These are phyloP conservation scores for Blastocystis sp. DNA, from an alignment of 352 stramenopile species.

Conservation along the genomic window DNA sequence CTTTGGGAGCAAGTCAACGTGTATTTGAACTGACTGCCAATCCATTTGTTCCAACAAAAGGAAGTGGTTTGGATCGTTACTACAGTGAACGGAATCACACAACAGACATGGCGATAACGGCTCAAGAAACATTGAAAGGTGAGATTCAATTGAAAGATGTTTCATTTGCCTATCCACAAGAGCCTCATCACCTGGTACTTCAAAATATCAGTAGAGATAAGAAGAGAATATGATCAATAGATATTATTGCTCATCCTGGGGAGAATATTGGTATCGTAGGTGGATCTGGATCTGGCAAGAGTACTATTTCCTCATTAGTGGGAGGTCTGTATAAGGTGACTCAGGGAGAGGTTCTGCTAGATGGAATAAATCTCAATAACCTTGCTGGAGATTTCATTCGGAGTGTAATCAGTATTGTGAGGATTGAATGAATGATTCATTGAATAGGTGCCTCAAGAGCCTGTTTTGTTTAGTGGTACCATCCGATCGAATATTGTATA, in stretches of 20 bases:
- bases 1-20: conserved; percentile 39
- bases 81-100: conserved; percentile 46
- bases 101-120: conserved; percentile 20
- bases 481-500: conserved; percentile 75
- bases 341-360: conserved; percentile 16
- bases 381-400: conserved; percentile 28
- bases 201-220: background rate
- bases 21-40: conserved; percentile 31
- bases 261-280: conserved; percentile 66
- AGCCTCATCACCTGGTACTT: conserved; percentile 19
- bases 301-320: conserved; percentile 65
- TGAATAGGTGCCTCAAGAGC: conserved; percentile 82
- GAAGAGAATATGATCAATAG: background rate
- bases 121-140: conserved; percentile 10
- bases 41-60: background rate
- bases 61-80: conserved; percentile 40
- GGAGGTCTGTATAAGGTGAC: conserved; percentile 66
- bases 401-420: conserved; percentile 45
- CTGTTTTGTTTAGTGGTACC: conserved; percentile 77
- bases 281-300: conserved; percentile 66
- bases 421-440: conserved; percentile 66
- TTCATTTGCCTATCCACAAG: conserved; percentile 33
- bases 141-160: conserved; percentile 35
- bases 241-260: conserved; percentile 52
- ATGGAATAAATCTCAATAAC: conserved; percentile 57